Percentiles rank a stretch among this genome's conserved stretches.
These are phyloP conservation scores for Botrytis pseudocinerea DNA, from an alignment of 2,329 filamentous ascomycete species.

Conservation along the genomic window DNA sequence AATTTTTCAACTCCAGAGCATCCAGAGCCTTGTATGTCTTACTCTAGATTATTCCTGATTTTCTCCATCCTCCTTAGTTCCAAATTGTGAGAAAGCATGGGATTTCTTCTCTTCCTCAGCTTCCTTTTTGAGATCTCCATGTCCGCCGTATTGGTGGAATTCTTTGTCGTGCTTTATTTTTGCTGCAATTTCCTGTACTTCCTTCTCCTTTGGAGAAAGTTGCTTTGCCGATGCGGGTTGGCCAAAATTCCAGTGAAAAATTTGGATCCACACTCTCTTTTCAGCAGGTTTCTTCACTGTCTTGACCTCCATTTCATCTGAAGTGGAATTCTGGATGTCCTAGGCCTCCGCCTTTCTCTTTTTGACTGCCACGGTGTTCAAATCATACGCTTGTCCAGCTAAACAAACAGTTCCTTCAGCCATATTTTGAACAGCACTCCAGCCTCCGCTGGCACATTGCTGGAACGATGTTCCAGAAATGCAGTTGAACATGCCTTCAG, in stretches of 20 bases:
- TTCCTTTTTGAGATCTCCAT: neutral
- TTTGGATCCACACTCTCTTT: neutral
- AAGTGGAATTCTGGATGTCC: neutral
- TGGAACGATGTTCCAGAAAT: slow-evolving; percentile 54
- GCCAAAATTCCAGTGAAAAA: neutral
- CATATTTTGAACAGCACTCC: slow-evolving; percentile 48
- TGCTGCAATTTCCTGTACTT: neutral
- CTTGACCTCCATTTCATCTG: neutral
- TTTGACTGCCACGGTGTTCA: slow-evolving; percentile 42
- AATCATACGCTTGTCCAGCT: slow-evolving; percentile 44
- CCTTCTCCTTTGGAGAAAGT: neutral
- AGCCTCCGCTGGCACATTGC: slow-evolving; percentile 54
- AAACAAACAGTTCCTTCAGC: slow-evolving; percentile 51
- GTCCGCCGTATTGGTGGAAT: neutral
- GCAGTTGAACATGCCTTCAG: slow-evolving; percentile 57
- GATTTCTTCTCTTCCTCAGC: neutral
- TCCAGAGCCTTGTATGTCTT: neutral
- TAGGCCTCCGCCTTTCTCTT: neutral
- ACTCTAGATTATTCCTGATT: neutral
- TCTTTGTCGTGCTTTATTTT: neutral
- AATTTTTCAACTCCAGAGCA: neutral
- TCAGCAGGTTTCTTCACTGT: neutral
- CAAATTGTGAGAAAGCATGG: neutral
- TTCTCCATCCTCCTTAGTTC: neutral
- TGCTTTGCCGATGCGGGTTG: neutral